Base-by-base conservation (phyloP, 2,329 filamentous ascomycete genomes). In the Alternaria arbusti region DNA sequence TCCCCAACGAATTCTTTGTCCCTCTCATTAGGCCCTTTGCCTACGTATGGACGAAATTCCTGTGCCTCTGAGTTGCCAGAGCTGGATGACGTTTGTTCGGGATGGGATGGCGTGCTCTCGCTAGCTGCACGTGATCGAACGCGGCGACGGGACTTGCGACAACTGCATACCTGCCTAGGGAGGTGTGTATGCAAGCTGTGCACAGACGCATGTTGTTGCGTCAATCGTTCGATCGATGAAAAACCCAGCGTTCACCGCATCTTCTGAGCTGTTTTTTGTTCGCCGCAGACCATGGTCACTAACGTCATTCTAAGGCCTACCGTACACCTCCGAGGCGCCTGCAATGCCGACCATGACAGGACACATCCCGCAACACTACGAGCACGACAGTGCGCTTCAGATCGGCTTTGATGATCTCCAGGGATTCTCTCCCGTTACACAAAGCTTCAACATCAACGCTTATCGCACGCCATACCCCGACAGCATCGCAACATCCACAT, bases 391-490 rank as follows among this genome's bases (percentile, higher is more conserved):
- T 46, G 61, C 72, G 13, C 70, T 73, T 30, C 59, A 67, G 26
- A 52, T 67, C 15, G 64, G 64, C 32, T 64, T 78, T 51, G 77
- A 79, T 57, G 74, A 77, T n/a, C 66, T 77, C 15, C 68, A 69
- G 43, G 68, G 68, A 51, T 73, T 78, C 26, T 77, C 76, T 11
- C 65, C 73, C 6, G 66, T 74, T 22, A 71, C 73, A 20, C 69
- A 73, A 22, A 51, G 66, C 44, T 76, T 72, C 62, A 68, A 66
- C 32, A 69, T 72, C 22, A 70, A 67, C 49, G 60, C 73, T 40
- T 74, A 77, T 56, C 68, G 69, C 57, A 72, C 71, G 17, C 75
- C 75, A 28, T 78, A 78, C 49, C 72, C 76, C 15, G 75, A 76
- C 64, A 78, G 75, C 67, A 77, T 73, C 54, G 74, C 74, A 20